A percentile compares a stretch with the other conserved stretches of the same genome.
Evolutionary conservation across 352 stramenopile genomes (phyloP).

Genomic region (Globisporangium canariense): DNA sequence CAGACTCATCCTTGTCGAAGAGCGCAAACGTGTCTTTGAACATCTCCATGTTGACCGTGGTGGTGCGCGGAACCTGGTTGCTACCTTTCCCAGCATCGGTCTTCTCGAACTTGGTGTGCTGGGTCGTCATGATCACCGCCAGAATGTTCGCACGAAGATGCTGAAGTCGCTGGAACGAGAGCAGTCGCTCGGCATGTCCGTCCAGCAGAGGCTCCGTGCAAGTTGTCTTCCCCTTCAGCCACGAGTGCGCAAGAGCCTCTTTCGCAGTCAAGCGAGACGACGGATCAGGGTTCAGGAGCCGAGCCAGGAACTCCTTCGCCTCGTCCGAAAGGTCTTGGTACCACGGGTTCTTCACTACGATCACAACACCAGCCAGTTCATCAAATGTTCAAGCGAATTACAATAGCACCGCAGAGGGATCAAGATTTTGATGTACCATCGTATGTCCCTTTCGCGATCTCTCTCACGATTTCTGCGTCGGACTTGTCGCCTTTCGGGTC

Average conservation of each 20-base stretch:
- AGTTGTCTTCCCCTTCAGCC: conserved; percentile 45
- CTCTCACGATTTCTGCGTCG: conserved; percentile 64
- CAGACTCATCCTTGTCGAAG: conserved; percentile 76
- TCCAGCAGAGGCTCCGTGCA: conserved; percentile 42
- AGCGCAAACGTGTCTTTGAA: conserved; percentile 74
- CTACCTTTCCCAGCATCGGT: neutral
- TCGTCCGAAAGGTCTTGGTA: conserved; percentile 53
- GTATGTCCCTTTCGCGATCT: conserved; percentile 54
- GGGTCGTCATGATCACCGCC: conserved; percentile 63
- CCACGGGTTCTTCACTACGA: conserved; percentile 61
- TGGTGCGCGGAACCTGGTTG: conserved; percentile 28
- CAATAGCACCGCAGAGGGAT: neutral
- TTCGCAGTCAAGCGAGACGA: conserved; percentile 47
- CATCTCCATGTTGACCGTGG: conserved; percentile 79
- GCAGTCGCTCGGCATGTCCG: conserved; percentile 47
- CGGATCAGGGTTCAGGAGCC: conserved; percentile 48
- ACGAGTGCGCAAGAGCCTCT: conserved; percentile 57
- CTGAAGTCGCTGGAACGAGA: conserved; percentile 63
- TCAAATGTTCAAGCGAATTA: neutral
- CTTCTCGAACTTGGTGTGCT: conserved; percentile 50
- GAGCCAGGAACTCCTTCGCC: conserved; percentile 59
- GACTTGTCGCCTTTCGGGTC: conserved; percentile 67
- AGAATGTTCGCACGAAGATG: conserved; percentile 75
- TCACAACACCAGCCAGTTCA: neutral
- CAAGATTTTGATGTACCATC: conserved; percentile 33